phyloP scores from a whole-genome alignment of 2,329 filamentous ascomycete species.

The Teratosphaeria nubilosa region DNA sequence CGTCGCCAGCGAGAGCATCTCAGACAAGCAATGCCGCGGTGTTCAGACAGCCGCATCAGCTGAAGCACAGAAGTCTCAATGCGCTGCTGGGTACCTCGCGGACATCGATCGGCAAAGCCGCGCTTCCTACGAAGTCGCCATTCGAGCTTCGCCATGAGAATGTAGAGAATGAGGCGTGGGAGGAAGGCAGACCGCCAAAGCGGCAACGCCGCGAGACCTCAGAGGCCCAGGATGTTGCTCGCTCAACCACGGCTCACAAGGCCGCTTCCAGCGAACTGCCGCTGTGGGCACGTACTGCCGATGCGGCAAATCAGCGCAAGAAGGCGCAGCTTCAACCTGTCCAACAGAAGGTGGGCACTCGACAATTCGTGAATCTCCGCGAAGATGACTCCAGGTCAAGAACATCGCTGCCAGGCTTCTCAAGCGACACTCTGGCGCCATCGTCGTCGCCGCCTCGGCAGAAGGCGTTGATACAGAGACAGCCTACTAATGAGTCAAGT shows the following conservation, averaged over 20 bases:
- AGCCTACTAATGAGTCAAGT: conserved; percentile 25
- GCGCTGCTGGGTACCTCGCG: conserved; percentile 56
- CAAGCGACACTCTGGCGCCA: conserved; percentile 15
- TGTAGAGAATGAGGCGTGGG: conserved; percentile 22
- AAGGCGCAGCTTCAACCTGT: conserved; percentile 7
- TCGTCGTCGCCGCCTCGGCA: conserved; percentile 11
- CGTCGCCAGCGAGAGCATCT: conserved; percentile 11
- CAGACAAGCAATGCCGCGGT: conserved; percentile 5
- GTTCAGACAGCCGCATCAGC: conserved; percentile 1
- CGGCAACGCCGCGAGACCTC: conserved; percentile 24
- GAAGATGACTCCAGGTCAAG: conserved; percentile 24
- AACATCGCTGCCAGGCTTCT: conserved; percentile 16
- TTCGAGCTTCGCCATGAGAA: conserved; percentile 47
- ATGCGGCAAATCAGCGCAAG: conserved; percentile 14
- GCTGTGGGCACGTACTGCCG: conserved; percentile 17
- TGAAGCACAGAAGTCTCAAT: conserved; percentile 50
- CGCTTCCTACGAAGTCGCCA: conserved; percentile 50
- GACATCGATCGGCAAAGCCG: conserved; percentile 52
- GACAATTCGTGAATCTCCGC: conserved; percentile 27
- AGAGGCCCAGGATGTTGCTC: conserved; percentile 11
- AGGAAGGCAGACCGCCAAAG: conserved; percentile 28
- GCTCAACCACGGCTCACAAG: background rate
- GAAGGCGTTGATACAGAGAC: background rate
- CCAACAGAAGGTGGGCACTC: conserved; percentile 15
- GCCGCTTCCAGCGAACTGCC: conserved; percentile 11